Evolutionary conservation across 2,329 filamentous ascomycete genomes (phyloP).

Genomic region (Colletotrichum neosansevieriae): DNA sequence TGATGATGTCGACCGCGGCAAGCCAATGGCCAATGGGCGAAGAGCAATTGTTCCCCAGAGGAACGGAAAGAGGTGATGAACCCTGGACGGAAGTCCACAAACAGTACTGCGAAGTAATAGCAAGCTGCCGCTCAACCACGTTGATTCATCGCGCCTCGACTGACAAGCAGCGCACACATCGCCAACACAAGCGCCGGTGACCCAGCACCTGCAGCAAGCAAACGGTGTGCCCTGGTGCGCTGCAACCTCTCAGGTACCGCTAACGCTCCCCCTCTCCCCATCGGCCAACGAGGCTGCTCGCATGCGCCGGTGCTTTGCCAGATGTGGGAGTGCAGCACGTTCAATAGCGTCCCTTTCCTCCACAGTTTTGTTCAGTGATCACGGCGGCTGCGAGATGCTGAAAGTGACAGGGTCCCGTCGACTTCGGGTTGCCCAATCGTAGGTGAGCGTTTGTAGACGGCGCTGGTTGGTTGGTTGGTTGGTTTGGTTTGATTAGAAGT

Average conservation of each 20-base stretch:
- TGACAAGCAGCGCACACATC: slow-evolving; percentile 9
- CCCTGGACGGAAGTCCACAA: not conserved
- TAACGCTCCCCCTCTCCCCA: not conserved
- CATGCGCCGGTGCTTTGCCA: slow-evolving; percentile 10
- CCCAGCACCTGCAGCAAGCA: slow-evolving; percentile 30
- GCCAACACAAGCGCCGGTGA: slow-evolving; percentile 22
- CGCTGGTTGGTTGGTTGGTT: not conserved
- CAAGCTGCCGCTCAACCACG: slow-evolving; percentile 27
- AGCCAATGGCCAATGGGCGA: slow-evolving; percentile 31
- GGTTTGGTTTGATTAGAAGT: not conserved
- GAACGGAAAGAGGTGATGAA: not conserved
- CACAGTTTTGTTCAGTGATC: slow-evolving; percentile 5
- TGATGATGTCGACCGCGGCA: slow-evolving; percentile 22
- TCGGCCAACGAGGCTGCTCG: not conserved
- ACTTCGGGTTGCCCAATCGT: not conserved
- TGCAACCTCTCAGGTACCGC: slow-evolving; percentile 28
- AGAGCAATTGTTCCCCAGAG: not conserved
- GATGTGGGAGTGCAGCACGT: slow-evolving; percentile 15
- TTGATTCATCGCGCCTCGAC: not conserved
- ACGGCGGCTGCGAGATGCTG: slow-evolving; percentile 30
- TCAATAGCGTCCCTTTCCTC: slow-evolving; percentile 16
- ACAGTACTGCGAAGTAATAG: too few relatives aligned
- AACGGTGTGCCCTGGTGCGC: not conserved
- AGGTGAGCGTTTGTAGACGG: slow-evolving; percentile 22
- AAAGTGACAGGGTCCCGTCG: not conserved